Base-by-base conservation (phyloP, 2,329 filamentous ascomycete species). In the Cercospora citrullina region DNA sequence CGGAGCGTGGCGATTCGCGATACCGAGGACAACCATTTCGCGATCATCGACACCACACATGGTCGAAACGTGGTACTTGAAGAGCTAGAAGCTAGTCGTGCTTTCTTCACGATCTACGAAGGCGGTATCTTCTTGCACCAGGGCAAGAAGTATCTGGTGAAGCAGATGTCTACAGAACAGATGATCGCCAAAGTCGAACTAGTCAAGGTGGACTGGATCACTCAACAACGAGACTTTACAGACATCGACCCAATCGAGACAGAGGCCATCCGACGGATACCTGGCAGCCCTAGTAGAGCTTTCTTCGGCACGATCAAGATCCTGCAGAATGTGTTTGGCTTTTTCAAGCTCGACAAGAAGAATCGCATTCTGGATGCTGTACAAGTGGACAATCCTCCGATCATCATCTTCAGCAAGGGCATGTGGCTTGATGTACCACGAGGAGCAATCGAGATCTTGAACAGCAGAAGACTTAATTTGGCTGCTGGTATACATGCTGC, bases 101-200 rank as follows among this genome's bases (percentile, higher is more conserved):
- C 94, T 1, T 94, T 93, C 72, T 98, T 97, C 80, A 97, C 93
- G 1, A 87, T 99, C 68, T 99, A 99, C 79, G 94, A 98, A 78
- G 95, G 95, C 12, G 95, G 93, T 55, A 97, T 99, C 70, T 99
- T 96, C 81, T 84, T 99, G 5, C 95, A 99, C 75, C 95, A 99
- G 80, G 95, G 95, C n/a, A 89, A 89, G 71, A 94, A 90, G 1
- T 99, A 97, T 76, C 86, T 98, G 2, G 92, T 99, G 63, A 91
- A 93, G 73, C 93, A 98, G 74, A 94, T 98, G 75, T 87, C 87
- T 70, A 90, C 91, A 0, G 92, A 95, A 36, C 86, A 86, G 69
- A 90, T 89, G 75, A 89, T 97, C 72, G 95, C 95, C 4, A 91
- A 91, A 72, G 95, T 99, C 4, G 90, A 95, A 79, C 87, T 88